phyloP scores from a whole-genome alignment of 208 protist genomes.

The Phytomonas sp. region DNA sequence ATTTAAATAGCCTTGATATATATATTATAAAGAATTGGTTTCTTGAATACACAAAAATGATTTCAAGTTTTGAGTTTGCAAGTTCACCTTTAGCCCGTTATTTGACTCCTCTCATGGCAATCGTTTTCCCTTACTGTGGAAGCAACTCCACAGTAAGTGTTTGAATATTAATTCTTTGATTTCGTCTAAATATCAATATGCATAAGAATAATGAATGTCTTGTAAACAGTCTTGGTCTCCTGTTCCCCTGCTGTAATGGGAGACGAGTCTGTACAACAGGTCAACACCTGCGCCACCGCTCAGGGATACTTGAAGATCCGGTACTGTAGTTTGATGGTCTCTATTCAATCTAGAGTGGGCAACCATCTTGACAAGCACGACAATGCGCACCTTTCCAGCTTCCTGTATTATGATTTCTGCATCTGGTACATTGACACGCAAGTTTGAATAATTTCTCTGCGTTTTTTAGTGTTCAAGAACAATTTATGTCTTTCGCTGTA shows the following conservation, averaged over 20 bases:
- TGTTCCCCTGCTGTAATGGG: not conserved
- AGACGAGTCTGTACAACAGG: not conserved
- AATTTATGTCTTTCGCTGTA: not conserved
- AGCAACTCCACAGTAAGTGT: not conserved
- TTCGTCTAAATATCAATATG: slow-evolving; percentile 4
- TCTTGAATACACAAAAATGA: not conserved
- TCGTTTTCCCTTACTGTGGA: not conserved
- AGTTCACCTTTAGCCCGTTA: not conserved
- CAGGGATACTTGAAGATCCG: not conserved
- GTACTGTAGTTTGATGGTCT: not conserved
- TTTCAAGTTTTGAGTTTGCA: not conserved
- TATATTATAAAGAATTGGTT: not conserved
- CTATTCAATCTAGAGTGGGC: not conserved
- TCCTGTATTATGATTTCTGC: not conserved
- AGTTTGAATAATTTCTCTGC: not conserved
- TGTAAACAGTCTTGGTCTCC: not conserved
- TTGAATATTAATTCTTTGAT: not conserved
- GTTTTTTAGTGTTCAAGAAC: not conserved
- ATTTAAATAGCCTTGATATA: slow-evolving; percentile 2
- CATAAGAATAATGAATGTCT: slow-evolving; percentile 6
- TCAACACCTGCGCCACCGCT: not conserved
- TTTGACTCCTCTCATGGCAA: not conserved
- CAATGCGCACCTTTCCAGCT: not conserved
- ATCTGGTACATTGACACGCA: not conserved
- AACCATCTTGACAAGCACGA: not conserved